Evolutionary conservation across 768 basidiomycete species (phyloP).

Genomic region (Phylloporus sp.): DNA sequence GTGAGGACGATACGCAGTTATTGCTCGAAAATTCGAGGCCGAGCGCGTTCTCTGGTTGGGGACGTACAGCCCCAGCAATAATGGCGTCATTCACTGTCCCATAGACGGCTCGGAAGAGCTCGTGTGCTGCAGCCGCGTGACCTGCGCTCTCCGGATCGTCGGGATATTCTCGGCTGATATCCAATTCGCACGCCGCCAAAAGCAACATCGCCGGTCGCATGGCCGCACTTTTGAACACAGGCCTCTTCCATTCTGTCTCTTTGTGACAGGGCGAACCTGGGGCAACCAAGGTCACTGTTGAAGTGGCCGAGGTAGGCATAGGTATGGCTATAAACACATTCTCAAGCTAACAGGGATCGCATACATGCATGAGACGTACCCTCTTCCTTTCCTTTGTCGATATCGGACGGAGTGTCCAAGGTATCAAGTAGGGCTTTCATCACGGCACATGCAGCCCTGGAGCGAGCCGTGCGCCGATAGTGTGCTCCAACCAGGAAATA

Average conservation of each 20-base stretch:
- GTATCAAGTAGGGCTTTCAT: conserved; percentile 23
- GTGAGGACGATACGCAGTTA: background rate
- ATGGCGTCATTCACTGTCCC: conserved; percentile 22
- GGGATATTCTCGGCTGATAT: conserved; percentile 27
- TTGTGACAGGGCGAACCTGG: conserved; percentile 7
- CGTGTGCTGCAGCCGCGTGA: conserved; percentile 22
- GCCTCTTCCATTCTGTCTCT: conserved; percentile 1
- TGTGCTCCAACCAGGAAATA: conserved; percentile 30
- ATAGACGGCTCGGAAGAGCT: conserved; percentile 30
- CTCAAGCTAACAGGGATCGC: conserved; percentile 11
- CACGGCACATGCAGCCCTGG: conserved; percentile 26
- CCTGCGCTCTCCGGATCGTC: conserved; percentile 15
- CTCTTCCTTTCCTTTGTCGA: conserved; percentile 21
- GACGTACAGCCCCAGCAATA: conserved; percentile 13
- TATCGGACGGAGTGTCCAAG: conserved; percentile 3
- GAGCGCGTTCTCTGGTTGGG: conserved; percentile 18
- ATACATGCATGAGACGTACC: conserved; percentile 21
- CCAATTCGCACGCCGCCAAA: conserved; percentile 31
- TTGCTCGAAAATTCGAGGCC: conserved; percentile 24
- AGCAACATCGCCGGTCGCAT: conserved; percentile 28
- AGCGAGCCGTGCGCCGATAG: conserved; percentile 31
- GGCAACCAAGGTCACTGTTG: conserved; percentile 6
- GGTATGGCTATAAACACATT: conserved; percentile 11
- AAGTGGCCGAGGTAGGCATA: conserved; percentile 6
- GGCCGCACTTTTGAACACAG: conserved; percentile 13